A percentile compares a stretch with the other conserved stretches of the same genome.
These are phyloP conservation scores for Bipolaris oryzae DNA, from an alignment of 2,329 filamentous ascomycete species.

Conservation along the genomic window DNA sequence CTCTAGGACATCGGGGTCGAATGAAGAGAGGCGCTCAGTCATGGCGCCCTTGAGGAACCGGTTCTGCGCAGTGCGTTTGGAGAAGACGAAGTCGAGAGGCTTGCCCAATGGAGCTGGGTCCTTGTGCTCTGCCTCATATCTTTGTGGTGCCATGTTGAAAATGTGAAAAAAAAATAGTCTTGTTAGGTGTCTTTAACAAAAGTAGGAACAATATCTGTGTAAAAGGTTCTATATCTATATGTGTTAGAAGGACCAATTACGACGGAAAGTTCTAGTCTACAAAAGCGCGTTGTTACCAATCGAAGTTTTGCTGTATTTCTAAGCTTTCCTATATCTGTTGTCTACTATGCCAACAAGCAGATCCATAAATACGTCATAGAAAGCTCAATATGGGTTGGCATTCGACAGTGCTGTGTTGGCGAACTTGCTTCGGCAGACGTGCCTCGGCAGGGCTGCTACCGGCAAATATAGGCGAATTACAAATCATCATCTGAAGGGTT, in stretches of 20 bases:
- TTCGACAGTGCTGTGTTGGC: not conserved
- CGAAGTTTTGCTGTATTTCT: constrained; percentile 9
- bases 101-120: constrained; percentile 51
- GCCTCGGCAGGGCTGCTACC: constrained; percentile 1
- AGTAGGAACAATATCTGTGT: not conserved
- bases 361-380: constrained; percentile 16
- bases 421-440: not conserved
- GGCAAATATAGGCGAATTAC: constrained; percentile 15
- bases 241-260: not conserved
- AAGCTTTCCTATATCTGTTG: constrained; percentile 2
- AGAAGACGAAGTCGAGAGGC: constrained; percentile 55
- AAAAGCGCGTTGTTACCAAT: not conserved
- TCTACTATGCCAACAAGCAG: not conserved
- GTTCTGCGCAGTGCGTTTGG: constrained; percentile 64
- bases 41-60: constrained; percentile 72
- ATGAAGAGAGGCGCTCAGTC: constrained; percentile 68
- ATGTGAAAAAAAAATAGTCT: not conserved
- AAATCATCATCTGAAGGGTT: not conserved
- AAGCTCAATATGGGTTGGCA: not conserved
- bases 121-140: constrained; percentile 51
- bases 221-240: too few species aligned
- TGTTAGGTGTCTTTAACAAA: constrained; percentile 6
- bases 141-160: constrained; percentile 43
- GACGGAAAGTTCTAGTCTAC: not conserved
- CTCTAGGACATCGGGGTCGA: constrained; percentile 60